Base-by-base conservation (phyloP, 1,284 basidiomycete species). In the Fomitopsis betulina region DNA sequence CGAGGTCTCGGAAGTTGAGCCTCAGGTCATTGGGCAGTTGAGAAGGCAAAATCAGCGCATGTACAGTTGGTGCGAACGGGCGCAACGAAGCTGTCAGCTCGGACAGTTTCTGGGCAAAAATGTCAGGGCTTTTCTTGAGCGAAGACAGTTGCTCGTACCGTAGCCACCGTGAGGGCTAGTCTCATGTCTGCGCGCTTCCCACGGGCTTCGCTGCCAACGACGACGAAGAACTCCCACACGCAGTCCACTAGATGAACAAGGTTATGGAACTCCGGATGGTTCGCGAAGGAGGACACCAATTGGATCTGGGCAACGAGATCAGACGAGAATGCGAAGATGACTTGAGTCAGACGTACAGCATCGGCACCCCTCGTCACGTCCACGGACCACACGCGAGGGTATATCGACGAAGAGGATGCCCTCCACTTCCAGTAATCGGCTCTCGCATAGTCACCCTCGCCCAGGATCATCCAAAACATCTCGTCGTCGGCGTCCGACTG, bases 391-490 rank as follows among this genome's bases (percentile, higher is more conserved):
- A 84, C 72, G 25, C 63, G 67, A 23, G 61, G 83, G 43, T 79
- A 77, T 5, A 67, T 64, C 9, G 69, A 63, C n/a, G 68, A 58
- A 27, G 76, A 69, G 12, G 65, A 67, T 17, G 73, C 71, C 64
- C 85, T 79, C 86, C 87, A 93, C 63, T 72, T 80, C 90, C 90
- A 93, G 68, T 92, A 87, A 64, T 91, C 83, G 1, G 90, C 90
- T 49, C 80, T 83, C 4, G 89, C 89, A 67, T 85, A 90, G 2
- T 79, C 79, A 0, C 84, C 83, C 23, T 89, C 82, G 9, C 90
- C 90, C 10, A 93, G 76, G 49, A 89, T 80, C 83, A 89, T 85
- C 87, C 90, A 91, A 67, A 93, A 91, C 81, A 91, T 84, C 58
- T 91, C 87, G 57, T 91, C 86, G 27, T 79, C 72, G 5, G n/a